These are phyloP conservation scores for Tuber magnatum DNA, from an alignment of 495 filamentous ascomycete species.

Conservation along the genomic window DNA sequence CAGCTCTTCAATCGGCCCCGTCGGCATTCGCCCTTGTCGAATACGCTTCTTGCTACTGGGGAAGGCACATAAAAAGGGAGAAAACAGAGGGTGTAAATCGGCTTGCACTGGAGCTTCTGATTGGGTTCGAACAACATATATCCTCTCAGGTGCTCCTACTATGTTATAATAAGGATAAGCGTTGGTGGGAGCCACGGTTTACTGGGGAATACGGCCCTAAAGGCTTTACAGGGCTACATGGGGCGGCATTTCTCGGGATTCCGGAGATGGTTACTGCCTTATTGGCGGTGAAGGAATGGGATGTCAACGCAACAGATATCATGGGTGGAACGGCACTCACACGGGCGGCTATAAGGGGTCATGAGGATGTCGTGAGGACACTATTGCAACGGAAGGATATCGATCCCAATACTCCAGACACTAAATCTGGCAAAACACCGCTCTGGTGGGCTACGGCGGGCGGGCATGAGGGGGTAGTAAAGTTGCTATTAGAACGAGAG, in stretches of 20 bases:
- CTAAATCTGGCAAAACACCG: conserved; percentile 24
- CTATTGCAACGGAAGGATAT: conserved; percentile 20
- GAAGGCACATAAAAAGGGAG: background rate
- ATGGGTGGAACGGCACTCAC: conserved; percentile 23
- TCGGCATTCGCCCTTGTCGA: background rate
- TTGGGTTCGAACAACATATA: background rate
- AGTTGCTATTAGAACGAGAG: conserved; percentile 22
- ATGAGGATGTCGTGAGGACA: conserved; percentile 35
- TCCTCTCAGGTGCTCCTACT: background rate
- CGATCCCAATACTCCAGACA: conserved; percentile 1
- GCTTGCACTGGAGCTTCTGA: background rate
- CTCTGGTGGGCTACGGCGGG: conserved; percentile 35
- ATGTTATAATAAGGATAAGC: fast-evolving
- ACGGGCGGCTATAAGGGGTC: conserved; percentile 29
- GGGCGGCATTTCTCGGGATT: background rate
- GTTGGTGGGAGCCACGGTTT: background rate
- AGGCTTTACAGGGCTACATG: background rate
- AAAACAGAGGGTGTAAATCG: background rate
- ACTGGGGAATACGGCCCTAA: background rate
- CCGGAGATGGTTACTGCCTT: background rate
- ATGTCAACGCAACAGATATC: background rate
- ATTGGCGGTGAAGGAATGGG: background rate
- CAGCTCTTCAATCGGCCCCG: background rate
- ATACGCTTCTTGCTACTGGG: background rate
- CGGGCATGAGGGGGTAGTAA: conserved; percentile 37